Base-by-base conservation (phyloP, 441 rosid species). In the Adansonia madagascariensis region DNA sequence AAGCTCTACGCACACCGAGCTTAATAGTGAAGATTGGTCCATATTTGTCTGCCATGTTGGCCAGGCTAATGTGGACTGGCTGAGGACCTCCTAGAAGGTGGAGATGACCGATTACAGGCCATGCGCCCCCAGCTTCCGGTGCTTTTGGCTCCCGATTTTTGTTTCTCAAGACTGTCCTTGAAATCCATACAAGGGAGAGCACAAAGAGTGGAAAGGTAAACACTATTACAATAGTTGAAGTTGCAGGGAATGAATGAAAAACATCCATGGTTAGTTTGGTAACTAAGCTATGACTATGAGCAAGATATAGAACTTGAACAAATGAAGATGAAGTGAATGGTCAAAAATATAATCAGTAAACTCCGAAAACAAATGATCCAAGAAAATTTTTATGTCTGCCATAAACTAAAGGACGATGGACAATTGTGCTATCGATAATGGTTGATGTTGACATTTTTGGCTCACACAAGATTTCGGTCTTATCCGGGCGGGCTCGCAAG, bases 101-200 rank as follows among this genome's bases (percentile, higher is more conserved):
- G 52, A 85, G 83, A 75, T 88, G 89, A 44, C 88, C 88, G 0
- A 84, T 78, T 6, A 84, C 0, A 1, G 91, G 86, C 84, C 85
- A 80, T 0, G 84, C 35, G 0, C 88, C 81, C 0, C 43, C 65
- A 0, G 81, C 76, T 67, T 79, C 20, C 0, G 86, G 86, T 18
- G 82, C 57, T 18, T 50, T 35, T 47, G 10, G 57, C 44, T 35
- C 14, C 8, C n/a, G 66, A 9, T 46, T 57, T 1, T 18, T 60
- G 11, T 11, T 57, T 56, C 24, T 63, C 11, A 15, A 27, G 27
- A 53, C 0, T 4, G 6, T 22, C 18, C 71, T 56, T 20, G 60
- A 77, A 20, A 64, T 22, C 65, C 46, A 17, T 35, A 39, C 1
- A 14, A 73, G 44, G 4, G 11, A 69, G 50, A 35, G 27, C 6